Evolutionary conservation across 1,284 basidiomycete species (phyloP).

Genomic region (Microbotryum silenes-acaulis): DNA sequence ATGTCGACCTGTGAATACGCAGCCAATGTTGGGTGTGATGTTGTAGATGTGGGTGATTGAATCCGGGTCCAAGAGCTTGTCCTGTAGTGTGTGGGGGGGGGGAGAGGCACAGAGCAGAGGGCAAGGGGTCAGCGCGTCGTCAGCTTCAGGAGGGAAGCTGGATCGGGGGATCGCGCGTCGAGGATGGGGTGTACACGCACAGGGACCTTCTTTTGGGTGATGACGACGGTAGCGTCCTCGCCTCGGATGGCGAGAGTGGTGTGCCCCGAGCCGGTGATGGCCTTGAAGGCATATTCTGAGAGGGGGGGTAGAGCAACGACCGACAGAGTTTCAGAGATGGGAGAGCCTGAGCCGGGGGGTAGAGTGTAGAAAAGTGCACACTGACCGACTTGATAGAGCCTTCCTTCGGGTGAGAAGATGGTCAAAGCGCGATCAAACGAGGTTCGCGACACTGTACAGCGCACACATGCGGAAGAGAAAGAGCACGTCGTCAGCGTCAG

Average conservation of each 20-base stretch:
- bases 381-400: slow-evolving; percentile 77
- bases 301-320: slow-evolving; percentile 3
- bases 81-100: slow-evolving; percentile 58
- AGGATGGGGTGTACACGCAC: slow-evolving; percentile 46
- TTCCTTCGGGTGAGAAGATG: slow-evolving; percentile 45
- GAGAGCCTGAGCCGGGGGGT: not conserved
- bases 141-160: not conserved
- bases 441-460: slow-evolving; percentile 18
- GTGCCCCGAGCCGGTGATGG: slow-evolving; percentile 91
- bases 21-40: slow-evolving; percentile 93
- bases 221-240: slow-evolving; percentile 87
- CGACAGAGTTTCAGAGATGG: slow-evolving; percentile 5
- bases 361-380: not conserved
- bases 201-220: slow-evolving; percentile 97
- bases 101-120: no score
- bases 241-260: slow-evolving; percentile 89
- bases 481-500: not conserved
- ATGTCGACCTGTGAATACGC: slow-evolving; percentile 92
- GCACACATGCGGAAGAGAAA: not conserved
- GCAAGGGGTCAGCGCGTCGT: not conserved
- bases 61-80: slow-evolving; percentile 92
- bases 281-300: slow-evolving; percentile 98
- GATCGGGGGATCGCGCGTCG: not conserved
- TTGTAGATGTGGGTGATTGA: slow-evolving; percentile 95
- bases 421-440: slow-evolving; percentile 38